Evolutionary conservation across 2,329 filamentous ascomycete genomes (phyloP), one percentile per base, ranked within the genome.

Genomic region (Proliferodiscus dingleyae): DNA sequence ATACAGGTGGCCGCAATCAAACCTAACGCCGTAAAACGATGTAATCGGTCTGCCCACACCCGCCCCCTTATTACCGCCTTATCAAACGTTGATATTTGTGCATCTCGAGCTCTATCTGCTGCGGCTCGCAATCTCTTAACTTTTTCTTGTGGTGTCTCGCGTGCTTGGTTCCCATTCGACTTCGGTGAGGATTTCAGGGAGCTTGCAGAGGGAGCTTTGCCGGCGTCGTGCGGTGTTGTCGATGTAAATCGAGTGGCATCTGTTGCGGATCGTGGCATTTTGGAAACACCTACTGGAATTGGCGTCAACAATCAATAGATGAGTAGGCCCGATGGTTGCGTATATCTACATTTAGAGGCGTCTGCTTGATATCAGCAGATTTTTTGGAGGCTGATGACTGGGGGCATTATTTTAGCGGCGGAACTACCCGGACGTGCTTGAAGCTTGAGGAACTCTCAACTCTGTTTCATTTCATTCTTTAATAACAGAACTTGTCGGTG

Each of bases 221-320:
- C 79, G 54, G 76, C 75, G 58, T 85, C 86, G 68, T 89, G 85
- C 28, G 81, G 81, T 50, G 75, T 80, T 15, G 80, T 85, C 21
- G 81, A 71, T 13, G 83, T 87, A 67, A 87, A 93, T 63, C 86
- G 83, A 60, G 87, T 93, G 56, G 87, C 87, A 65, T 90, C 87
- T 59, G 79, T 80, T 64, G 86, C 82, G 68, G 80, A 87, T 63
- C 85, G 83, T 50, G 84, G 75, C 54, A 70, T 71, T 44, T 52
- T 47, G 29, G 23, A 21, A 24, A 29, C 32, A 24, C 10, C 16
- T 19, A 37, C 16, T 30, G 36, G 21, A 4, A 39, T 32, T 11
- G 21, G 23, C 30, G 29, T 29, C 29, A 19, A 21, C 41, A 30
- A 23, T 15, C 3, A 16, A 11, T 37, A 23, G 23, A 28, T 29